Conservation (phyloP, 306 rosid genomes). For the Rubus parviflorus region DNA sequence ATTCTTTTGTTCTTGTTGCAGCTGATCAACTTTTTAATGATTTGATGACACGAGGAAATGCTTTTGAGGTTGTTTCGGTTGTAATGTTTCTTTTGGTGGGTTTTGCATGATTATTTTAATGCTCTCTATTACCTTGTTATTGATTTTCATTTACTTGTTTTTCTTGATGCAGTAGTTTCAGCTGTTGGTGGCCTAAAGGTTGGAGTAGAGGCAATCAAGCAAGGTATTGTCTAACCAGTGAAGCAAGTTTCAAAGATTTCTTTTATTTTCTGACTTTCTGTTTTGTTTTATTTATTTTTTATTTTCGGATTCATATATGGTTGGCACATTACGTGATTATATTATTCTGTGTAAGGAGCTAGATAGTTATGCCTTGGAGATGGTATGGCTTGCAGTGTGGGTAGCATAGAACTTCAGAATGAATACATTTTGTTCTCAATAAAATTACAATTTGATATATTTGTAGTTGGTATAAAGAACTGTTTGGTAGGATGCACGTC, state of each 20-base stretch:
- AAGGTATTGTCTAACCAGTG: slow-evolving; percentile 54
- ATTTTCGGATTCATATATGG: background rate
- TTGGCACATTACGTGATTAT: background rate
- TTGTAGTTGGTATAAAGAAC: background rate
- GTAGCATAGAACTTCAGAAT: background rate
- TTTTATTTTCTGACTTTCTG: background rate
- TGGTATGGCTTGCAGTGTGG: background rate
- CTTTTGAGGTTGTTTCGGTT: background rate
- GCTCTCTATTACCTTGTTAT: background rate
- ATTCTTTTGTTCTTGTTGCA: slow-evolving; percentile 17
- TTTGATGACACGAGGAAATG: background rate
- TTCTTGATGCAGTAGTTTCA: slow-evolving; percentile 65
- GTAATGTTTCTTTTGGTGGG: background rate
- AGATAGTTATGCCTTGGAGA: background rate
- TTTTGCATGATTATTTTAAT: background rate
- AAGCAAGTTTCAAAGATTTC: slow-evolving; percentile 2
- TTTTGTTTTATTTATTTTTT: slow-evolving; percentile 16
- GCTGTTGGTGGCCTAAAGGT: slow-evolving; percentile 90
- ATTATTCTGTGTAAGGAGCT: background rate
- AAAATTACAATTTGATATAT: background rate
- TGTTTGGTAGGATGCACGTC: too few species aligned
- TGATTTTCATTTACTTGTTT: slow-evolving; percentile 2
- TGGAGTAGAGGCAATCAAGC: slow-evolving; percentile 66
- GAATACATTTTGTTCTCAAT: background rate
- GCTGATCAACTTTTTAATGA: background rate